Evolutionary conservation across 768 basidiomycete species (phyloP).

Genomic region (Thelephora ganbajun): DNA sequence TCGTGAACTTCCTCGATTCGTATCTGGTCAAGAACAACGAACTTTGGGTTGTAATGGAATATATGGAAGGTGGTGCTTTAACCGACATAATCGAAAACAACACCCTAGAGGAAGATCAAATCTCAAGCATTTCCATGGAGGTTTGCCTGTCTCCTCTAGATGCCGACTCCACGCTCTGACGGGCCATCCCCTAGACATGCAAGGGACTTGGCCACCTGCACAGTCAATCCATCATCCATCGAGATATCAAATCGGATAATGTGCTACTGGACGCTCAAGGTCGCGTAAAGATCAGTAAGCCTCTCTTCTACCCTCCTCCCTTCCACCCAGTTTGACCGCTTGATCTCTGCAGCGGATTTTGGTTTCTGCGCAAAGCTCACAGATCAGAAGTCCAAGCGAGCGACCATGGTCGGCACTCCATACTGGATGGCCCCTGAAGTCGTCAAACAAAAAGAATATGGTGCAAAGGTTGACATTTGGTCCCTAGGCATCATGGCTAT

Average conservation of each 20-base stretch:
- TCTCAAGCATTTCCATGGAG: constrained; percentile 83
- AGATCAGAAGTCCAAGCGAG: constrained; percentile 91
- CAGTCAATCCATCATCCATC: constrained; percentile 88
- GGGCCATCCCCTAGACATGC: constrained; percentile 52
- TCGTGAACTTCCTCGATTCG: constrained; percentile 89
- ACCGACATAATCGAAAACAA: constrained; percentile 98
- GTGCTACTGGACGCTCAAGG: constrained; percentile 87
- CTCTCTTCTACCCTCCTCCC: background rate
- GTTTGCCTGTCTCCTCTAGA: constrained; percentile 28
- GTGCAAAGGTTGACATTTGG: constrained; percentile 95
- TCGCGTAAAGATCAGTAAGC: constrained; percentile 93
- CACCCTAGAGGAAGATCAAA: constrained; percentile 88
- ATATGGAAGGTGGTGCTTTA: constrained; percentile 95
- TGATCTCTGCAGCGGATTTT: constrained; percentile 60
- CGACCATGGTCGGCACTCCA: constrained; percentile 96
- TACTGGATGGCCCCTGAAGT: constrained; percentile 99
- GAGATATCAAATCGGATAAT: constrained; percentile 95
- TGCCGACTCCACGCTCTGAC: background rate
- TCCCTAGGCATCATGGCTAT: constrained; percentile 97
- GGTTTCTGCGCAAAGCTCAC: constrained; percentile 95
- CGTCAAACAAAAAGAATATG: constrained; percentile 94
- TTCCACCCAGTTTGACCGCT: background rate
- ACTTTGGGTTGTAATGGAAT: constrained; percentile 98
- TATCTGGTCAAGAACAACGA: constrained; percentile 82
- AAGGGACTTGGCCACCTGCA: constrained; percentile 90